phyloP scores from a whole-genome alignment of 805 yeast genomes.

The Schizosaccharomyces cryophilus region DNA sequence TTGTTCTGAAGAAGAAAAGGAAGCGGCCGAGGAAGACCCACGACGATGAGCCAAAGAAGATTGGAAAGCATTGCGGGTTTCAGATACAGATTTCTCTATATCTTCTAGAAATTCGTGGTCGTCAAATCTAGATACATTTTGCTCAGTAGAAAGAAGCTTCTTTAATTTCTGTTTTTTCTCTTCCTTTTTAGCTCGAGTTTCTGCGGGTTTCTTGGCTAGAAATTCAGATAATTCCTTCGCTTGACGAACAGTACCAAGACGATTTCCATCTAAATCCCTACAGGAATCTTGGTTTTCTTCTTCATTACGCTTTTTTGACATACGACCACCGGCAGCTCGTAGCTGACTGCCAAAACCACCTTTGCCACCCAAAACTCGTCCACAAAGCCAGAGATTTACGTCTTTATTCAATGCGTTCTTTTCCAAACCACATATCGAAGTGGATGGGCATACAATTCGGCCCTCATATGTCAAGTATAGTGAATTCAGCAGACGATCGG shows the following conservation, averaged over 20 bases:
- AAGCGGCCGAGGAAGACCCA: background rate
- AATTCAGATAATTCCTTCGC: conserved; percentile 17
- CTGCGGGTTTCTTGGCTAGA: conserved; percentile 4
- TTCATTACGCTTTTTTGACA: conserved; percentile 12
- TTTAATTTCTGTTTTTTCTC: background rate
- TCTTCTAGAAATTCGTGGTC: conserved; percentile 19
- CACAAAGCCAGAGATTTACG: background rate
- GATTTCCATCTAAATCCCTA: conserved; percentile 20
- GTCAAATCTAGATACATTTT: conserved; percentile 14
- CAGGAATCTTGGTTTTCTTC: conserved; percentile 15
- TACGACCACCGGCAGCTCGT: conserved; percentile 19
- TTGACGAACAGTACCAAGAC: conserved; percentile 16
- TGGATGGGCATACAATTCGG: background rate
- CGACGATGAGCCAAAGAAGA: background rate
- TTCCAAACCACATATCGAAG: background rate
- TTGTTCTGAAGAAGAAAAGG: background rate
- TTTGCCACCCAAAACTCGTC: conserved; percentile 23
- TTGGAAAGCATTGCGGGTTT: background rate
- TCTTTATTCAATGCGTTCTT: background rate
- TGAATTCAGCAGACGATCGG: background rate
- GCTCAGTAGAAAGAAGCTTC: background rate
- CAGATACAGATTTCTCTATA: conserved; percentile 12
- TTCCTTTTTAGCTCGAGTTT: background rate
- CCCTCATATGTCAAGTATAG: background rate
- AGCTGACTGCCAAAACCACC: conserved; percentile 26